Base-by-base conservation (phyloP, 257 asterid genomes). In the Coffea canephora region DNA sequence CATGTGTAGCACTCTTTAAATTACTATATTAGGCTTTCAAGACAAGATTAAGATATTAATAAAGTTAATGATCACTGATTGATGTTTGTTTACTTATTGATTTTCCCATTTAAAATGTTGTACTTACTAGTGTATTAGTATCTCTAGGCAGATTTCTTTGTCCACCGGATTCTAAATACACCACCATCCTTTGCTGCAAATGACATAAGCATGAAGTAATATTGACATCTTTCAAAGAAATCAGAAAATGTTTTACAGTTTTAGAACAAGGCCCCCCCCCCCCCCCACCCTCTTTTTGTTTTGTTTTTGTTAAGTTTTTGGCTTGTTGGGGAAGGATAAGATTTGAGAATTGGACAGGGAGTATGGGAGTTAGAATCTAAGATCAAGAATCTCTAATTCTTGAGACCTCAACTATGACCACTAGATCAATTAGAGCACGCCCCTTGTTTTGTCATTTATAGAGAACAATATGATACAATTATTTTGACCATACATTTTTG, bases 171-270 rank as follows among this genome's bases (percentile, higher is more conserved):
- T 66, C 46, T 27, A 66, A 11, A 13, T 1, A 19, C 1, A 27
- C 21, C 11, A 31, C 34, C 34, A 2, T 34, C 34, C 23, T 5
- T 27, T 14, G 9, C 16, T 13, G 21, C 50, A 69, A 36, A 21
- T 69, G 73, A 69, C 73, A 69, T 69, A 69, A 69, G 73, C 73
- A 69, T 69, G 73, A 69, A 18, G 73, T 39, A 39, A 6, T 6
- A 36, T 39, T 69, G 73, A 69, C 50, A 18, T 69, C 73, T 18
- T 36, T 69, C 23, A 36, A 69, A 39, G 13, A 4, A 25, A 61
- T 16, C 6, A 50, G 9, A 59, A 6, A 19, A 21, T 0, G 2
- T 21, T 59, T 59, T 19, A 55, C n/a, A 59, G 65, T 59, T 4
- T 45, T 45, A 45, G 48, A 31, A 31, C 1, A 31, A 31, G 34